Evolutionary conservation across 495 filamentous ascomycete genomes (phyloP).

Genomic region (Talaromyces proteolyticus): DNA sequence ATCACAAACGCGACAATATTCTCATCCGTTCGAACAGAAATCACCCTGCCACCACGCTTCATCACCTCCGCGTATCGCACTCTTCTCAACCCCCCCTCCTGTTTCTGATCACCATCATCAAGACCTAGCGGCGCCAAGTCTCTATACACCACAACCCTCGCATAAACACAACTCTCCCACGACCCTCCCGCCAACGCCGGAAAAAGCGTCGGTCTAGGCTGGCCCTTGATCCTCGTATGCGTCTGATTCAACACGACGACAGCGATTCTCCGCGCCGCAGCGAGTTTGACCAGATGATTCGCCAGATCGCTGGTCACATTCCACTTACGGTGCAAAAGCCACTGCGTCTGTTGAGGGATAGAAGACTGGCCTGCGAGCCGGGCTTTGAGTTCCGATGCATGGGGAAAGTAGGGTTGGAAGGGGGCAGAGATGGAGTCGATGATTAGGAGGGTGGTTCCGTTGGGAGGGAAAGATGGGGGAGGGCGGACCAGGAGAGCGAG

Average conservation of each 20-base stretch:
- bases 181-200: conserved; percentile 59
- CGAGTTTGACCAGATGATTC: conserved; percentile 57
- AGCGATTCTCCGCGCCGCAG: conserved; percentile 60
- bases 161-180: conserved; percentile 67
- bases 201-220: conserved; percentile 53
- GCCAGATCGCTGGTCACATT: conserved; percentile 54
- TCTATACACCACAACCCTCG: conserved; percentile 63
- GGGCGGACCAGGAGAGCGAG: conserved; percentile 65
- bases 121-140: too few species aligned
- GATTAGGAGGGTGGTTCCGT: conserved; percentile 58
- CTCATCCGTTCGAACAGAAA: conserved; percentile 25
- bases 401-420: conserved; percentile 68
- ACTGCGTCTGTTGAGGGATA: conserved; percentile 37
- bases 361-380: conserved; percentile 18
- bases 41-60: conserved; percentile 31
- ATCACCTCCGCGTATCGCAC: conserved; percentile 38
- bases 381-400: conserved; percentile 33
- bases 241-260: conserved; percentile 66
- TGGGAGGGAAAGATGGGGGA: conserved; percentile 51
- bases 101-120: conserved; percentile 9
- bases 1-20: conserved; percentile 34
- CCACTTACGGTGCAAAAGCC: conserved; percentile 56
- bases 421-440: conserved; percentile 71
- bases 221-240: conserved; percentile 59
- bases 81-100: conserved; percentile 4